Conservation (phyloP, 148 eudicot genomes). For the Suaeda aralocaspica region DNA sequence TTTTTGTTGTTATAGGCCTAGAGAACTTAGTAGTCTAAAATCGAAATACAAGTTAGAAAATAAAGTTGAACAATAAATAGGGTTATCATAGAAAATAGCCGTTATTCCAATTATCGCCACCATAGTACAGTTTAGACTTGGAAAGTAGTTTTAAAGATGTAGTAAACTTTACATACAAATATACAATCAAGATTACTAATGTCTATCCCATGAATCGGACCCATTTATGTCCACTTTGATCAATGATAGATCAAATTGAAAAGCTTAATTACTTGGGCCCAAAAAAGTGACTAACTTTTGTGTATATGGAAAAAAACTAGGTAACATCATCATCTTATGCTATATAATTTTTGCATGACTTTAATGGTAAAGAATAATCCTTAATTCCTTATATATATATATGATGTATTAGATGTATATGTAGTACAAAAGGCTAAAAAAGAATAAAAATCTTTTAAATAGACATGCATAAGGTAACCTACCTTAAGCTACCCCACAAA, state of each 20-base stretch:
- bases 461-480: background rate
- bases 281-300: background rate
- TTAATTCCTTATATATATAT: too few relatives aligned
- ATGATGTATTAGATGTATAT: too few relatives aligned
- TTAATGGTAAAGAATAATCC: background rate
- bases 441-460: background rate
- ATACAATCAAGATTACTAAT: background rate
- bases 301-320: background rate
- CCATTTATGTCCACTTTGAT: constrained; percentile 5
- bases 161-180: background rate
- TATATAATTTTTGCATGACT: background rate
- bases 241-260: background rate
- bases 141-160: background rate
- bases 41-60: too few relatives aligned
- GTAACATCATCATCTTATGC: background rate
- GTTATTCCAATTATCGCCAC: too few relatives aligned
- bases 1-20: too few relatives aligned
- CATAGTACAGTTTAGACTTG: background rate
- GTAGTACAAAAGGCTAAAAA: background rate
- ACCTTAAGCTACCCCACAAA: constrained; percentile 13
- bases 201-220: constrained; percentile 11
- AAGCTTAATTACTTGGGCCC: background rate
- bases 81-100: too few relatives aligned
- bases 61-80: too few relatives aligned
- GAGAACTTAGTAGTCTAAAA: too few relatives aligned